These are phyloP conservation scores for Citrus medica DNA, from an alignment of 345 rosid species.

Conservation along the genomic window DNA sequence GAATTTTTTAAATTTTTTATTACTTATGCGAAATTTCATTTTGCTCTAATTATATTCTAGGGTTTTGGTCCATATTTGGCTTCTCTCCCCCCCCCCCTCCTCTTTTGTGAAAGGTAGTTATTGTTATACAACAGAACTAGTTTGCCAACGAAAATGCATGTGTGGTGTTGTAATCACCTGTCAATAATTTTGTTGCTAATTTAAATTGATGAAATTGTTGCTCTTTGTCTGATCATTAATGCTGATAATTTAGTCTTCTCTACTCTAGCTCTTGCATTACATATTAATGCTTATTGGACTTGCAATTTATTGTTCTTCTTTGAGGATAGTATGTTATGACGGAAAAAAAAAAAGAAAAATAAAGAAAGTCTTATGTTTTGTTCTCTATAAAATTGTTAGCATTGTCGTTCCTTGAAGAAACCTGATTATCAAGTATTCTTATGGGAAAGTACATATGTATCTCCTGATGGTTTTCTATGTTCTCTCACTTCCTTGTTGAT, in stretches of 20 bases:
- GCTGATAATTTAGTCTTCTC: neutral
- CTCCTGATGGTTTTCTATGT: neutral
- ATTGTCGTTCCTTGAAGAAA: neutral
- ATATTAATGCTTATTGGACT: neutral
- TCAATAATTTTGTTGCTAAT: neutral
- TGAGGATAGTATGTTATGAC: neutral
- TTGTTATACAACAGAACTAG: neutral
- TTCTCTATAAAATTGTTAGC: neutral
- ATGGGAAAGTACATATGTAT: neutral
- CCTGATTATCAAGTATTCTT: neutral
- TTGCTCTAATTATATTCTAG: neutral
- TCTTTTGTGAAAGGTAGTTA: neutral
- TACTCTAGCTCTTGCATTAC: neutral
- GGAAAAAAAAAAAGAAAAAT: accelerated
- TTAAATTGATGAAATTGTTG: neutral
- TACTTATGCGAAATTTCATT: neutral
- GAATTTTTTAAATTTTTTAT: neutral
- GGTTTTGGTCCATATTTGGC: no score
- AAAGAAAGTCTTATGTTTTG: neutral
- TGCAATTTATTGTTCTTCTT: neutral
- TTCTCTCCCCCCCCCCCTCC: no score
- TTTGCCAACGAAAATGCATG: neutral
- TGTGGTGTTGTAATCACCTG: neutral
- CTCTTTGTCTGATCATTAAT: neutral
- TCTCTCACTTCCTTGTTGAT: neutral